Evolutionary conservation across 768 basidiomycete species (phyloP).

Genomic region (Agaricus sinodeliciosus): DNA sequence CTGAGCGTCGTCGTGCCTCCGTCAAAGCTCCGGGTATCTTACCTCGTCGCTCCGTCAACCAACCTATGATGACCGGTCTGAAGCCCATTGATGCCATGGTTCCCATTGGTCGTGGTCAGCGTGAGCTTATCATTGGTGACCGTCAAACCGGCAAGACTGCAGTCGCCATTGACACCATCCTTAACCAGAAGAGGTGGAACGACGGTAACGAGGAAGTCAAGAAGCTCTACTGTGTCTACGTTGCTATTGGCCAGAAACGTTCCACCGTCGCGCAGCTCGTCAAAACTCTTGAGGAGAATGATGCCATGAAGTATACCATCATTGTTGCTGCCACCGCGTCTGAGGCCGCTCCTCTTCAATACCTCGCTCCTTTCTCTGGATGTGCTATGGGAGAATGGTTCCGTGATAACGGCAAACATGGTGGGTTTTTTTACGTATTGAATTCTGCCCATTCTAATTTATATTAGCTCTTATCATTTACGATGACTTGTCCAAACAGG

Average conservation of each 20-base stretch:
- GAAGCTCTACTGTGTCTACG: conserved; percentile 99
- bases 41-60: conserved; percentile 98
- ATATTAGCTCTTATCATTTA: conserved; percentile 89
- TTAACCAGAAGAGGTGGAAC: conserved; percentile 99
- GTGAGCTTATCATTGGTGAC: conserved; percentile 99
- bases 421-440: conserved; percentile 31
- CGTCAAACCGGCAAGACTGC: conserved; percentile 99
- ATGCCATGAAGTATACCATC: conserved; percentile 99
- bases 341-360: conserved; percentile 98
- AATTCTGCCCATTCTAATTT: conserved; percentile 3
- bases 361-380: conserved; percentile 99
- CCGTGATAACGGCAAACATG: conserved; percentile 99
- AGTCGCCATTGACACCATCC: conserved; percentile 99
- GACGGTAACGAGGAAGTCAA: conserved; percentile 94
- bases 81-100: conserved; percentile 99
- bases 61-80: conserved; percentile 99
- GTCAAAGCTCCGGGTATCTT: conserved; percentile 99
- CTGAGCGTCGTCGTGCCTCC: conserved; percentile 94
- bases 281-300: conserved; percentile 99
- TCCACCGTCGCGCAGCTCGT: conserved; percentile 99
- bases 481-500: conserved; percentile 99
- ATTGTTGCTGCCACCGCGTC: conserved; percentile 99
- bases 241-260: conserved; percentile 98
- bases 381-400: conserved; percentile 99
- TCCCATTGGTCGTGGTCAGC: conserved; percentile 99